Conservation (phyloP, 2,329 filamentous ascomycete species). For the Colletotrichum somersetense region DNA sequence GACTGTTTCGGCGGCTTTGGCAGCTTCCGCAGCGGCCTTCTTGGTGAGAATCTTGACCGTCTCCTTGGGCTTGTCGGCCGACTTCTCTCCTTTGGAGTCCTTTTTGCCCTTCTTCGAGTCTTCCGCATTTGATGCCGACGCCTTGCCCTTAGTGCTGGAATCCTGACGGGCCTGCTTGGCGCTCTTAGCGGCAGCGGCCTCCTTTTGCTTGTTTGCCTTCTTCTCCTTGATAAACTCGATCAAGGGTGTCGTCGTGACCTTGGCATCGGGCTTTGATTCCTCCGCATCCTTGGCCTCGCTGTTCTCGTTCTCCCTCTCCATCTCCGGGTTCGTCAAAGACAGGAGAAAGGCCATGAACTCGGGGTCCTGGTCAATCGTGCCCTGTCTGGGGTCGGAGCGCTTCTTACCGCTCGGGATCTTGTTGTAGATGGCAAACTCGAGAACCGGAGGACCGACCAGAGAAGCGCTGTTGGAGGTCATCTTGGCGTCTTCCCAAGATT, state of each 20-base stretch:
- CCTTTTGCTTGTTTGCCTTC: slow-evolving; percentile 80
- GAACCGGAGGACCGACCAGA: slow-evolving; percentile 80
- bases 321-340: slow-evolving; percentile 79
- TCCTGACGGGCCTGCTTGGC: slow-evolving; percentile 70
- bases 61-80: slow-evolving; percentile 66
- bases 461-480: slow-evolving; percentile 79
- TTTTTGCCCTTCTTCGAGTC: slow-evolving; percentile 71
- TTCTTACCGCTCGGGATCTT: slow-evolving; percentile 82
- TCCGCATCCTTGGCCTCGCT: slow-evolving; percentile 59
- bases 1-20: slow-evolving; percentile 60
- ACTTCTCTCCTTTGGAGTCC: slow-evolving; percentile 64
- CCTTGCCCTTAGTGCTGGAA: slow-evolving; percentile 63
- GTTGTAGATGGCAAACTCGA: slow-evolving; percentile 88
- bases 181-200: slow-evolving; percentile 65
- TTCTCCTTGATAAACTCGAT: slow-evolving; percentile 93
- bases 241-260: slow-evolving; percentile 85
- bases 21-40: slow-evolving; percentile 64
- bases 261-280: slow-evolving; percentile 65
- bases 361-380: slow-evolving; percentile 95
- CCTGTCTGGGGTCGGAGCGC: slow-evolving; percentile 85
- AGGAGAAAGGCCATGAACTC: slow-evolving; percentile 96
- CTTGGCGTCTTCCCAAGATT: slow-evolving; percentile 84
- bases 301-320: slow-evolving; percentile 61
- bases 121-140: slow-evolving; percentile 51
- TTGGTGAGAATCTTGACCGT: slow-evolving; percentile 74